Evolutionary conservation across 352 stramenopile genomes (phyloP), one percentile per base, ranked within the genome.

Genomic region (Phytopythium cucurbitacearum): DNA sequence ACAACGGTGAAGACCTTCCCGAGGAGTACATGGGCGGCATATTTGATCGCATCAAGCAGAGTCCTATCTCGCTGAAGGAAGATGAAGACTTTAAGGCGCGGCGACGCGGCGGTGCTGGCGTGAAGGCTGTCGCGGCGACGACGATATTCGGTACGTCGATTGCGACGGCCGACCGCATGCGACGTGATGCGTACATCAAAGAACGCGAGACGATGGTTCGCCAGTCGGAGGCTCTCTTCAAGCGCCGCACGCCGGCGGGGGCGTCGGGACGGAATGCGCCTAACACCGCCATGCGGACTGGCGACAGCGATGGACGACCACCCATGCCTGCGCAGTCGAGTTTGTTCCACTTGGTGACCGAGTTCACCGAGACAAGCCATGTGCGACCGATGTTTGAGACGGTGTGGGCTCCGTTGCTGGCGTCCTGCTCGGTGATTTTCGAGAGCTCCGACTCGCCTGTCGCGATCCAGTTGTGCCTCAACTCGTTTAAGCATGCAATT

Each of bases 351-450:
- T 53, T 89, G 40, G 76, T 92, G 10, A 86, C 76, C 0, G 77
- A 85, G 32, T 73, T 71, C 28, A 78, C 70, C 5, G 84, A 91
- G 53, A 88, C 76, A 40, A 87, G 73, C 28, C 79, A 94, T 52
- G 82, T 97, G 10, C 77, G 84, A 32, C 95, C 97, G 5, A 99
- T 99, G 97, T 99, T 99, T 64, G 96, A 99, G 73, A 98, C 98
- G 0, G 91, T 98, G 0, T 99, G 97, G 97, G 96, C 96, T 33
- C 95, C 97, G 40, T 71, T 99, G 33, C 80, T 99, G 45, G 97
- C 95, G 41, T 95, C 89, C 41, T 97, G 99, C 51, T 99, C 94
- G 2, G 94, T 99, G 62, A 96, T 98, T 33, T 89, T 99, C 32
- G 95, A 99, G 72, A 94, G 77, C 49, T 94, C 84, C 2, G 90